Evolutionary conservation across 2,329 filamentous ascomycete species (phyloP).

Genomic region (Cladosporium sp.): DNA sequence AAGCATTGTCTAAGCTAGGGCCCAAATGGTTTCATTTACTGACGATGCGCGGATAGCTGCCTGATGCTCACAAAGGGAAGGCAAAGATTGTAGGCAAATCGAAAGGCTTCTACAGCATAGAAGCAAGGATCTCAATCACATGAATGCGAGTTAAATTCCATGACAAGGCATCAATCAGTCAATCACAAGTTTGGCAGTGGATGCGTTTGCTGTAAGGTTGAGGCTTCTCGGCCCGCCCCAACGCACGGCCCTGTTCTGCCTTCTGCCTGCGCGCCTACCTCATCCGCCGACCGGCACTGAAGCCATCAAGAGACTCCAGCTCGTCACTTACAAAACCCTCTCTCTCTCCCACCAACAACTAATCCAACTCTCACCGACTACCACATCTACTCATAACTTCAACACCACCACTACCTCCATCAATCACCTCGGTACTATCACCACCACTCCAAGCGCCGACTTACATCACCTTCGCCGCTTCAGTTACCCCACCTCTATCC

Average conservation of each 20-base stretch:
- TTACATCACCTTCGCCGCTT: background rate
- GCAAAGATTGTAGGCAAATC: too few relatives aligned
- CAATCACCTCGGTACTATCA: background rate
- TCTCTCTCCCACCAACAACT: slow-evolving; percentile 6
- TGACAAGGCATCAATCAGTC: background rate
- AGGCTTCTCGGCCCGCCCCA: background rate
- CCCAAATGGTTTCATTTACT: too few relatives aligned
- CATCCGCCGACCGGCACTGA: background rate
- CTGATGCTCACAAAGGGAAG: too few relatives aligned
- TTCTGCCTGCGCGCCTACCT: background rate
- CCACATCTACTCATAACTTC: slow-evolving; percentile 8
- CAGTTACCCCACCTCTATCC: background rate
- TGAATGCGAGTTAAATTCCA: too few relatives aligned
- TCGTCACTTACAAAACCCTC: background rate
- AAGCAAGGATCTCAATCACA: too few relatives aligned
- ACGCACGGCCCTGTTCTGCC: too few relatives aligned
- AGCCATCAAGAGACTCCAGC: background rate
- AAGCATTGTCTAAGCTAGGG: background rate
- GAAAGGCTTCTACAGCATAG: too few relatives aligned
- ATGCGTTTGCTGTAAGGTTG: too few relatives aligned
- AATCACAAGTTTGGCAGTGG: background rate
- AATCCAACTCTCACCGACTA: slow-evolving; percentile 7
- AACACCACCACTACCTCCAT: slow-evolving; percentile 8
- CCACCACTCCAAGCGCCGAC: background rate
- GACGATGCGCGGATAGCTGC: too few relatives aligned